phyloP scores from a whole-genome alignment of 495 filamentous ascomycete species.

The Aspergillus sclerotioniger region DNA sequence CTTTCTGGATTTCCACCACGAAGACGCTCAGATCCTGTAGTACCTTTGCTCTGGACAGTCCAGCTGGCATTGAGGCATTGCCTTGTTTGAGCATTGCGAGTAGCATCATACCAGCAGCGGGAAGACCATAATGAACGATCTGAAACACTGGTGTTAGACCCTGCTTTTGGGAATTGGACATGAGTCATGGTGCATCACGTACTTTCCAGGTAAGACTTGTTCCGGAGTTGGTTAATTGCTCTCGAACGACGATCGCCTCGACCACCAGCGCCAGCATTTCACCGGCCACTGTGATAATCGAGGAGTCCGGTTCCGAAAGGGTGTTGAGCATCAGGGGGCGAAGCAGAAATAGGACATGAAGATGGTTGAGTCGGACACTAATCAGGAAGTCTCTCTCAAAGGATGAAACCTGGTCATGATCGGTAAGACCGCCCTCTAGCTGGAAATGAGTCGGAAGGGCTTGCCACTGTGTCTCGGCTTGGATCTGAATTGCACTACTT shows the following conservation, averaged over 20 bases:
- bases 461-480: slow-evolving; percentile 28
- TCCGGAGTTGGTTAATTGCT: slow-evolving; percentile 40
- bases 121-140: slow-evolving; percentile 42
- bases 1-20: slow-evolving; percentile 37
- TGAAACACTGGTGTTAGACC: slow-evolving; percentile 10
- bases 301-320: slow-evolving; percentile 31
- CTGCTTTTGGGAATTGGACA: not conserved
- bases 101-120: slow-evolving; percentile 40
- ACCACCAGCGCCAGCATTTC: slow-evolving; percentile 39
- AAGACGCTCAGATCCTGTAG: slow-evolving; percentile 39
- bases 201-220: slow-evolving; percentile 46
- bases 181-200: not conserved
- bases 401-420: slow-evolving; percentile 22
- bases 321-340: slow-evolving; percentile 30
- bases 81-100: slow-evolving; percentile 34
- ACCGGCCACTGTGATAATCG: slow-evolving; percentile 29
- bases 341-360: slow-evolving; percentile 42
- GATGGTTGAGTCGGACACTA: slow-evolving; percentile 37
- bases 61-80: slow-evolving; percentile 5
- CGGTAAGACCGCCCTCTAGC: slow-evolving; percentile 28
- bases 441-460: slow-evolving; percentile 28
- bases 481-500: slow-evolving; percentile 23
- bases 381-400: slow-evolving; percentile 37
- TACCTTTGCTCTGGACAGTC: slow-evolving; percentile 23
- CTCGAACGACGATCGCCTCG: slow-evolving; percentile 36